Base-by-base conservation (phyloP, 106 monocot species). In the Dendrobium catenatum region DNA sequence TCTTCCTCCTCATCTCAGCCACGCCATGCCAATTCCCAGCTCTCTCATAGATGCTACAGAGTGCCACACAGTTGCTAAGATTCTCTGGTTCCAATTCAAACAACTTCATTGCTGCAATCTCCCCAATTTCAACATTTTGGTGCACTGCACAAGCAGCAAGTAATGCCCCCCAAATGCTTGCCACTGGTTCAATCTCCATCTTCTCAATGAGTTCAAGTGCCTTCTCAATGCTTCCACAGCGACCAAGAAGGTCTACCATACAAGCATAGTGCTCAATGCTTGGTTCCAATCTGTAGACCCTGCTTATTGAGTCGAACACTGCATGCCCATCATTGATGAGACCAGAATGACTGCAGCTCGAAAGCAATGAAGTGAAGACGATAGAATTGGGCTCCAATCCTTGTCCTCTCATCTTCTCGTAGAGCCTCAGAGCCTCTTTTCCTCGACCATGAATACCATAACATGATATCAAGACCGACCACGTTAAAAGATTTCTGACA, bases 101-200 rank as follows among this genome's bases (percentile, higher is more conserved):
- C 16, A 92, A 73, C 80, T 77, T 86, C 5, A 8, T 7, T 1
- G 94, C 89, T 8, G 91, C 91, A 73, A 88, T 73, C 83, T 92
- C 91, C 8, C 85, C 91, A 37, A 87, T 55, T 17, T 87, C 85
- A 48, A 84, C 84, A 72, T 92, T 87, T 72, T 68, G 78, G 61
- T 92, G 89, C 5, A 84, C 73, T 9, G 72, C 79, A 82, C 88
- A 88, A 16, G 86, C 90, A 72, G 81, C 83, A n/a, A 92, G 90
- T 73, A 95, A 54, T 5, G 87, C 90, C 24, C 90, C 94, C 90
- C 90, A 93, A 20, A 87, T 79, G 76, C 89, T 89, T 9, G 83
- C 83, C 20, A 55, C 13, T 4, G 87, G 86, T 18, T 91, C 89
- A 81, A 86, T 83, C 4, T 81, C 85, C 89, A 91, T 94, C 42